Percentiles rank a stretch among this genome's conserved stretches.
Evolutionary conservation across 495 filamentous ascomycete genomes (phyloP).

Genomic region (Aspergillus bertholletiae): DNA sequence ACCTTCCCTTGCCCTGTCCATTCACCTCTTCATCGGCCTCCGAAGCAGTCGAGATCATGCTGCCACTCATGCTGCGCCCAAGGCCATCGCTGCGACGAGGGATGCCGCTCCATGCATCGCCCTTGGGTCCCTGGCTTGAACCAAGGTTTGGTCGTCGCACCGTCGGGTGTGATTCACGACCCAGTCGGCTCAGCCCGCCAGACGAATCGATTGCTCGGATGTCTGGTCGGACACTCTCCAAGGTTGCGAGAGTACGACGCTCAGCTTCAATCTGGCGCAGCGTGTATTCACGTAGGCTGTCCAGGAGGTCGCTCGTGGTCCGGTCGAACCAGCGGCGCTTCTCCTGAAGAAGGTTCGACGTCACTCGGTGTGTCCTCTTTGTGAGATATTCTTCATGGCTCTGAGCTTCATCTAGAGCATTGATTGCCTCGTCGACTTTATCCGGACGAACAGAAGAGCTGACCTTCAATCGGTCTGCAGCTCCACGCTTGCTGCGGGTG

Average conservation of each 20-base stretch:
- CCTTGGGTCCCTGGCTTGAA: slow-evolving; percentile 88
- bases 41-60: slow-evolving; percentile 44
- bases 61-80: slow-evolving; percentile 72
- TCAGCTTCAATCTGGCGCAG: slow-evolving; percentile 94
- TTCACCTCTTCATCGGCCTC: slow-evolving; percentile 42
- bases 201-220: slow-evolving; percentile 88
- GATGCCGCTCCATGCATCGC: slow-evolving; percentile 95
- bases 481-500: slow-evolving; percentile 72
- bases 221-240: slow-evolving; percentile 89
- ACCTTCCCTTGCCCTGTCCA: slow-evolving; percentile 46
- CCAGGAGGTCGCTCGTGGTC: slow-evolving; percentile 75
- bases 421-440: slow-evolving; percentile 95
- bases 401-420: slow-evolving; percentile 80
- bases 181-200: slow-evolving; percentile 83
- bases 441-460: slow-evolving; percentile 80
- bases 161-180: slow-evolving; percentile 80
- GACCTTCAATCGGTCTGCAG: slow-evolving; percentile 83
- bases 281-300: slow-evolving; percentile 85
- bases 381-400: slow-evolving; percentile 72
- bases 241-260: slow-evolving; percentile 82
- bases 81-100: slow-evolving; percentile 75
- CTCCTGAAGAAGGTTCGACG: slow-evolving; percentile 81
- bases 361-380: slow-evolving; percentile 82
- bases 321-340: slow-evolving; percentile 87
- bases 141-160: slow-evolving; percentile 71